Base-by-base conservation (phyloP, 1,139 yeast species). In the Magnusiomyces clavatus region DNA sequence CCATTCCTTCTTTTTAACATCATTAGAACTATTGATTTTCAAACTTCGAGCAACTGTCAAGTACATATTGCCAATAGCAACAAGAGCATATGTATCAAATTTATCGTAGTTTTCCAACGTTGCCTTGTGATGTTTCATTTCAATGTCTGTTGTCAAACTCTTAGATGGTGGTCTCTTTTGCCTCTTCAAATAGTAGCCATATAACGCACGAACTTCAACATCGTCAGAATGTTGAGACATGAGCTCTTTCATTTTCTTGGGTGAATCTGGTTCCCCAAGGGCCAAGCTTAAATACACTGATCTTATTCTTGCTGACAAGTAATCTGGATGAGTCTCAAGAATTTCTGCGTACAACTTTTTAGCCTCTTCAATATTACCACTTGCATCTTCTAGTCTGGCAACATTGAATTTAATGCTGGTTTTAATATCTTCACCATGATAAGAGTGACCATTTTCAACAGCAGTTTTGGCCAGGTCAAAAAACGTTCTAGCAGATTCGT, bases 1-100 rank as follows among this genome's bases (percentile, higher is more conserved):
- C 59, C 84, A 86, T 60, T 82, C 83, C 57, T 82, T 79, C 68
- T 84, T 86, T 39, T 81, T 83, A 36, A 74, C 74, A 46, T 80
- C 83, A n/a, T 74, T 73, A n/a, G 73, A 74, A 13, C 70, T 65
- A 16, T 71, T 69, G 39, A 73, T 74, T 58, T 85, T 84, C 51
- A 77, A 69, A 55, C 89, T 96, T 61, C 94, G 78, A 0, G 96
- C 97, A 71, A 87, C 80, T 1, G 81, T 69, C 62, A 89, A 78
- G 66, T 92, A 92, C 51, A 90, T 77, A 63, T 92, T 94, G 10
- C 95, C 98, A 64, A 94, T 75, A 1, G 97, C 89, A 24, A 90
- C 79, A 58, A 94, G 75, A 0, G 98, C 94, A 67, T 90, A 92
- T 47, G 83, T 73, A 67, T 92, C 98, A 66, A 89, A 97, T 60